A percentile compares a stretch with the other conserved stretches of the same genome.
Evolutionary conservation across 1,284 basidiomycete species (phyloP).

Genomic region (Trichosporon inkin): DNA sequence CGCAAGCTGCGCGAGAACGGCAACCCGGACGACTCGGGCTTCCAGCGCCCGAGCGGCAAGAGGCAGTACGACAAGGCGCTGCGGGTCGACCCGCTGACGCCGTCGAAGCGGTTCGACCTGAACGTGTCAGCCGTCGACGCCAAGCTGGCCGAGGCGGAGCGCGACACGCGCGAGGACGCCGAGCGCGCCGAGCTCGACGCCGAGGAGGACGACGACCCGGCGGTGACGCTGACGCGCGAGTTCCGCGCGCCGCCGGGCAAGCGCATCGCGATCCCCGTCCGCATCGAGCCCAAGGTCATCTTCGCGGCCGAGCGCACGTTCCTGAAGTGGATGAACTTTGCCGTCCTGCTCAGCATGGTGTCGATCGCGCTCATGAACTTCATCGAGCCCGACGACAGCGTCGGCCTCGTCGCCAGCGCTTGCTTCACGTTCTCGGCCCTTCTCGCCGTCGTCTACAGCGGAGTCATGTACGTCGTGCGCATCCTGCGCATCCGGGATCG

Average conservation of each 20-base stretch:
- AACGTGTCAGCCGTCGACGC: conserved; percentile 50
- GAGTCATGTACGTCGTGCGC: conserved; percentile 81
- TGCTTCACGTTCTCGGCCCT: conserved; percentile 87
- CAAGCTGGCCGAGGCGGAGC: conserved; percentile 57
- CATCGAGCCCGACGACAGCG: conserved; percentile 65
- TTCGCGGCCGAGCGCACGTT: conserved; percentile 78
- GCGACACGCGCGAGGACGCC: conserved; percentile 39
- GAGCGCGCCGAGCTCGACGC: conserved; percentile 45
- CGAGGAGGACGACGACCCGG: conserved; percentile 32
- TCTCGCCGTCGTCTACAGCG: conserved; percentile 83
- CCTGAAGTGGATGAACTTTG: conserved; percentile 85
- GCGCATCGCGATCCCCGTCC: conserved; percentile 83
- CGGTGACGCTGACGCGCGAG: conserved; percentile 59
- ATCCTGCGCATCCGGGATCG: conserved; percentile 69
- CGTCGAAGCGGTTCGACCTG: conserved; percentile 74
- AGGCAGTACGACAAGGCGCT: conserved; percentile 52
- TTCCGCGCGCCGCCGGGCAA: conserved; percentile 81
- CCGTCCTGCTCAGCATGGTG: conserved; percentile 81
- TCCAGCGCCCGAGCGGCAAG: conserved; percentile 21
- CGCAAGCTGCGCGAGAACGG: conserved; percentile 61
- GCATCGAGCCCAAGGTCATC: conserved; percentile 90
- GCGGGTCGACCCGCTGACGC: conserved; percentile 78
- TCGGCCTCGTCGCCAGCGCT: conserved; percentile 75
- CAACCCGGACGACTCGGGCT: conserved; percentile 20
- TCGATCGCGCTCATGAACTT: conserved; percentile 91